Evolutionary conservation across 2,329 filamentous ascomycete genomes (phyloP), one percentile per base, ranked within the genome.

Genomic region (Pseudocercospora pini-densiflorae): DNA sequence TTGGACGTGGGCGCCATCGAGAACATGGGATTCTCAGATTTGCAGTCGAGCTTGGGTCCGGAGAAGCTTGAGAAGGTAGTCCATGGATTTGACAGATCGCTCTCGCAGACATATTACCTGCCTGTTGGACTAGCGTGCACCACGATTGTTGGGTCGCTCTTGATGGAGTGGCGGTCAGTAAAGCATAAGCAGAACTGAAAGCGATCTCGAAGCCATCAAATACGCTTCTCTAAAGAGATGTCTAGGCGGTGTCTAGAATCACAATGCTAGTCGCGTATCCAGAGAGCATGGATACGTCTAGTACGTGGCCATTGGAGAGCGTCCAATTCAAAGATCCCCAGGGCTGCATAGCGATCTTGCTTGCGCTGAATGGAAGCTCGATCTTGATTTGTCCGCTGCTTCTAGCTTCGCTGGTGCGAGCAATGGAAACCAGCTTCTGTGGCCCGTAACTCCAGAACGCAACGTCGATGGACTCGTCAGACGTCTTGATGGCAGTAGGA

Each of bases 111-210:
- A 14, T 75, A 69, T 67, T 75, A 74, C 66, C 54, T 75, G 19
- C 40, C 66, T 16, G 64, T 75, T 27, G 72, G 58, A 3, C 49
- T 75, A 59, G 61, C 70, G 3, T 75, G 74, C 55, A 43, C 67
- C 19, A 73, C 70, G 3, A 62, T 75, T 19, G 40, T 74, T 10
- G 74, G 73, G 14, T 68, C 63, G 40, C 45, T 71, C 31, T 36
- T 70, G 47, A 72, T 76, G 29, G 75, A 77, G 61, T 77, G 75
- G 75, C 59, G 69, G 21, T 72, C 68, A 6, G 73, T 77, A 1
- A 77, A 77, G 66, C 43, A 68, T 43, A 74, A 70, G 64, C 58
- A 53, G 31, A 64, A 45, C 27, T 64, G 23, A 53, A 24, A 19
- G 14, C 27, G 27, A 16, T 53, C 49, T 23, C 14, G 21, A 14